Conservation (phyloP, 2,329 filamentous ascomycete genomes). For the Furcasterigmium furcatum region DNA sequence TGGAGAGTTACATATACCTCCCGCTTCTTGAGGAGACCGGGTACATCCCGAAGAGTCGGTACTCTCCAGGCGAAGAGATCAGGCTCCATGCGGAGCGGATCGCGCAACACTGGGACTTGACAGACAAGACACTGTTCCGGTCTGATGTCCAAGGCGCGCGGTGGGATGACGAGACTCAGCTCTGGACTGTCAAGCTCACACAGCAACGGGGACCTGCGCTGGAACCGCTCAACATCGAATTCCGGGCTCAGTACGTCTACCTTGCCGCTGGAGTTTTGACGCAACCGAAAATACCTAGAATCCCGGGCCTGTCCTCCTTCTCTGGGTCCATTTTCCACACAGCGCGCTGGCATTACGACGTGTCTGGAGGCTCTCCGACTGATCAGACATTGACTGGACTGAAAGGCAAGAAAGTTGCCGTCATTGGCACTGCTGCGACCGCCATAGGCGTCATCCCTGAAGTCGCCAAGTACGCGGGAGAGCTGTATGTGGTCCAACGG, state of each 20-base stretch:
- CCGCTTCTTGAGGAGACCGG: conserved; percentile 9
- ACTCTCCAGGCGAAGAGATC: conserved; percentile 32
- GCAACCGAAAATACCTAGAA: conserved; percentile 36
- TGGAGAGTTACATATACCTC: conserved; percentile 36
- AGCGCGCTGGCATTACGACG: conserved; percentile 39
- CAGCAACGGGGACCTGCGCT: conserved; percentile 17
- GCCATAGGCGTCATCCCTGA: conserved; percentile 41
- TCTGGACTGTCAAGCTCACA: conserved; percentile 13
- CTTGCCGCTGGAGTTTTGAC: conserved; percentile 34
- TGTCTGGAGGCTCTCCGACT: conserved; percentile 35
- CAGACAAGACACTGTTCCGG: conserved; percentile 32
- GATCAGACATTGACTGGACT: conserved; percentile 40
- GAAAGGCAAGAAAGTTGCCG: conserved; percentile 39
- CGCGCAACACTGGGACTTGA: conserved; percentile 34
- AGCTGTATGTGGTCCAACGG: conserved; percentile 54
- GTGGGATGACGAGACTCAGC: conserved; percentile 38
- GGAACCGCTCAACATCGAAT: conserved; percentile 16
- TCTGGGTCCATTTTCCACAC: conserved; percentile 41
- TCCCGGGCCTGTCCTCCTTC: conserved; percentile 35
- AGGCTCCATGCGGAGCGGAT: conserved; percentile 36
- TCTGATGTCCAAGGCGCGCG: conserved; percentile 30
- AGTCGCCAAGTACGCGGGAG: conserved; percentile 41
- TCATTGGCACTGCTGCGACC: conserved; percentile 49
- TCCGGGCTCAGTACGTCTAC: conserved; percentile 35
- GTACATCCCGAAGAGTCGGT: conserved; percentile 18